Conservation (phyloP, 1,139 yeast genomes). For the Magnusiomyces fungicola region DNA sequence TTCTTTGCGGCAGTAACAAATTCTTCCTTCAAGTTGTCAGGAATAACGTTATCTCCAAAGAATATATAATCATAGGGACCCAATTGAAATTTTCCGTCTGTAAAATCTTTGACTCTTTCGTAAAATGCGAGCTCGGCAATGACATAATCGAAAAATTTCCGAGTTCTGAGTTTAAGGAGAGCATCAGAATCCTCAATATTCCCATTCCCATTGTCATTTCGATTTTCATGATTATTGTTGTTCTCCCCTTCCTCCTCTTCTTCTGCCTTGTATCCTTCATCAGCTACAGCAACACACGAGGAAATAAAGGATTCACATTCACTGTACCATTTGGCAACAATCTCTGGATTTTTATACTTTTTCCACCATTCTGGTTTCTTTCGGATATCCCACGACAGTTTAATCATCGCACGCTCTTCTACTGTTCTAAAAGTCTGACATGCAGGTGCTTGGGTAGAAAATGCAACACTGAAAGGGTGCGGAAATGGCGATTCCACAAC, state of each 20-base stretch:
- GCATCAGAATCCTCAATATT: not conserved
- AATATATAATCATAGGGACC: conserved; percentile 13
- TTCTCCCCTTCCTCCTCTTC: not conserved
- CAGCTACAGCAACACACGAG: conserved; percentile 4
- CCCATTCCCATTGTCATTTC: too few relatives aligned
- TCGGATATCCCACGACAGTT: conserved; percentile 29
- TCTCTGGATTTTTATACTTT: conserved; percentile 30
- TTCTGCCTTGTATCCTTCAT: not conserved
- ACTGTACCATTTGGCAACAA: conserved; percentile 32
- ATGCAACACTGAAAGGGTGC: not conserved
- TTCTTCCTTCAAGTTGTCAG: conserved; percentile 15
- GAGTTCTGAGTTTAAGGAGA: not conserved
- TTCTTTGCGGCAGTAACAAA: conserved; percentile 9
- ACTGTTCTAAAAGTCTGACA: not conserved
- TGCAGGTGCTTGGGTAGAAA: not conserved
- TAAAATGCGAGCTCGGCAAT: conserved; percentile 19
- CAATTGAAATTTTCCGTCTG: conserved; percentile 12
- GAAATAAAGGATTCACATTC: too few relatives aligned
- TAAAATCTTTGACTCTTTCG: conserved; percentile 7
- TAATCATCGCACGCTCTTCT: conserved; percentile 30
- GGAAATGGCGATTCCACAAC: conserved; percentile 4
- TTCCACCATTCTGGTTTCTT: conserved; percentile 34
- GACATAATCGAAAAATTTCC: conserved; percentile 14
- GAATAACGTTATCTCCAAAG: conserved; percentile 16
- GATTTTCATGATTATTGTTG: too few relatives aligned